A percentile compares a stretch with the other conserved stretches of the same genome.
These are phyloP conservation scores for Saturnispora galanensis DNA, from an alignment of 805 yeast genomes.

Conservation along the genomic window DNA sequence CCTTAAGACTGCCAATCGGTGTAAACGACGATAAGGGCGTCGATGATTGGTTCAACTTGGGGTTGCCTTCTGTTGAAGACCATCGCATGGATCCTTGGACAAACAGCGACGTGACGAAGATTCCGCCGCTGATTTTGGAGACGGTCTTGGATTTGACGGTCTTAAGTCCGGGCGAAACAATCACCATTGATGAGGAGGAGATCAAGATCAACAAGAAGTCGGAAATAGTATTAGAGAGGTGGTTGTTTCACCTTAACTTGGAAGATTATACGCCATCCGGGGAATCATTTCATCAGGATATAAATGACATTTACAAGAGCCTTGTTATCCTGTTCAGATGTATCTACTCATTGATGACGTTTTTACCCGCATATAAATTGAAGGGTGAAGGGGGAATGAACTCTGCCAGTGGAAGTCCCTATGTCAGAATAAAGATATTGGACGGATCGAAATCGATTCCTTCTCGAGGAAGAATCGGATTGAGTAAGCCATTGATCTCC, in stretches of 20 bases:
- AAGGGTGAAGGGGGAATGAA: background rate
- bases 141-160: conserved; percentile 37
- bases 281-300: conserved; percentile 16
- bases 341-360: conserved; percentile 51
- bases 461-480: conserved; percentile 77
- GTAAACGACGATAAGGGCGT: conserved; percentile 20
- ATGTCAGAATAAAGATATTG: conserved; percentile 49
- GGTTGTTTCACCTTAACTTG: conserved; percentile 77
- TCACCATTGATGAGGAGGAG: conserved; percentile 30
- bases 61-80: conserved; percentile 22
- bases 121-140: conserved; percentile 83
- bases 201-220: conserved; percentile 53
- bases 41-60: conserved; percentile 58
- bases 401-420: conserved; percentile 27
- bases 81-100: conserved; percentile 40
- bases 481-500: conserved; percentile 51
- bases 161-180: conserved; percentile 17
- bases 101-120: conserved; percentile 28
- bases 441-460: conserved; percentile 74
- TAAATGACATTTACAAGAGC: conserved; percentile 61
- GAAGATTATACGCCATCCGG: conserved; percentile 20
- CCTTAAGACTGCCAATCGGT: conserved; percentile 14
- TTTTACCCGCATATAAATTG: conserved; percentile 66
- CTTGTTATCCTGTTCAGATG: conserved; percentile 67
- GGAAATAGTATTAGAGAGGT: conserved; percentile 89